Percentiles rank a stretch among this genome's conserved stretches.
These are phyloP conservation scores for Cadophora malorum DNA, from an alignment of 2,329 filamentous ascomycete genomes.

Conservation along the genomic window DNA sequence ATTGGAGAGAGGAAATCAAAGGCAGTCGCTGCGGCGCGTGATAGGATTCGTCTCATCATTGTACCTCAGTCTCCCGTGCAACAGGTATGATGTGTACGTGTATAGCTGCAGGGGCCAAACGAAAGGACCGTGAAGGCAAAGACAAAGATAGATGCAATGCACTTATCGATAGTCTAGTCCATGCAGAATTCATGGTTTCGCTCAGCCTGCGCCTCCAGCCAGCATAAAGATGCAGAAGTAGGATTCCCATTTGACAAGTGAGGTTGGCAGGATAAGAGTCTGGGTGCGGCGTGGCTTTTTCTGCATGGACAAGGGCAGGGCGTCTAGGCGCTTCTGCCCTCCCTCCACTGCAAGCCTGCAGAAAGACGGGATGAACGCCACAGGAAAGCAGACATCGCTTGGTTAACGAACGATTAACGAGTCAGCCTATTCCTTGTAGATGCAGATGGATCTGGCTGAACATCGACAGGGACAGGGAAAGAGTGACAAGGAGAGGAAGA, in stretches of 20 bases:
- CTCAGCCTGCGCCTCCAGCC: neutral
- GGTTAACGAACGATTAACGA: neutral
- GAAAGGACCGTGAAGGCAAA: neutral
- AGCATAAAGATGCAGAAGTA: constrained; percentile 1
- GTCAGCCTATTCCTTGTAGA: constrained; percentile 4
- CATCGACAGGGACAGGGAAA: neutral
- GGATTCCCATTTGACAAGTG: constrained; percentile 7
- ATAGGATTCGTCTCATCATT: neutral
- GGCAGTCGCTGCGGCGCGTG: neutral
- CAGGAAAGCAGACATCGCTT: neutral
- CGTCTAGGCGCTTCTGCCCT: neutral
- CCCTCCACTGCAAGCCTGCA: neutral
- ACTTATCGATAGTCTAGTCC: constrained; percentile 6
- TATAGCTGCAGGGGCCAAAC: neutral
- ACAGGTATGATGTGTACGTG: constrained; percentile 9
- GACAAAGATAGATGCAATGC: neutral
- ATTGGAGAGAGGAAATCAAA: neutral
- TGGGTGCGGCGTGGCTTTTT: neutral
- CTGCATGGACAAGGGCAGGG: constrained; percentile 2
- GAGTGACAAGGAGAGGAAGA: neutral
- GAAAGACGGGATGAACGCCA: constrained; percentile 1
- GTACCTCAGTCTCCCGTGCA: neutral
- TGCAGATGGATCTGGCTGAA: neutral
- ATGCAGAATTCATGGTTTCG: constrained; percentile 4
- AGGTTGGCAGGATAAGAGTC: neutral